Conservation (phyloP, 306 rosid species). For the Arachis hypogaea region DNA sequence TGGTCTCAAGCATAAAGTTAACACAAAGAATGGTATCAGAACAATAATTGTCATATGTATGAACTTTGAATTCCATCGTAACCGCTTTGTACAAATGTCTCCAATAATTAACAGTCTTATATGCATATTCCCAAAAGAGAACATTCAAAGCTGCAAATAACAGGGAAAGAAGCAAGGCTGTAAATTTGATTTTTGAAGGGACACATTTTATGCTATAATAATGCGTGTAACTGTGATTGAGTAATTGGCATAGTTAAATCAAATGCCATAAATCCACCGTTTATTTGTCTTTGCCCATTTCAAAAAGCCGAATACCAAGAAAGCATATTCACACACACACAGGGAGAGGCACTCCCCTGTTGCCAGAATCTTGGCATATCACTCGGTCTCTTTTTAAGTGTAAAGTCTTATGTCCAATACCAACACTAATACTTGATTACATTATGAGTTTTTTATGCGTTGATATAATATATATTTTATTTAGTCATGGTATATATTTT, state of each 20-base stretch:
- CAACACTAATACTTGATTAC: no score
- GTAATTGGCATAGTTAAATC: conserved; percentile 19
- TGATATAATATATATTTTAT: no score
- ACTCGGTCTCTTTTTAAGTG: no score
- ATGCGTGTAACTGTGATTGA: conserved; percentile 31
- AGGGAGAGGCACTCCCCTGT: neutral
- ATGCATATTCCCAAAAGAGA: neutral
- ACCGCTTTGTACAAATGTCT: conserved; percentile 4
- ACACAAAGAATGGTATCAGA: no score
- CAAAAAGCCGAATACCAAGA: conserved; percentile 31
- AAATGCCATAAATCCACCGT: conserved; percentile 32
- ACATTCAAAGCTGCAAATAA: neutral
- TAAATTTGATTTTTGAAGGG: conserved; percentile 10
- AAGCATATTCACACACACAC: conserved; percentile 7
- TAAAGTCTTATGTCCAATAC: no score
- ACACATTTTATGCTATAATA: neutral
- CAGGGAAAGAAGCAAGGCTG: neutral
- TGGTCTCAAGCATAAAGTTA: no score
- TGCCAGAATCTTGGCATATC: no score
- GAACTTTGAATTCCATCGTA: conserved; percentile 14
- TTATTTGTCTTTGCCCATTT: conserved; percentile 28
- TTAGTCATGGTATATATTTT: no score
- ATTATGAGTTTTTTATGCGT: no score
- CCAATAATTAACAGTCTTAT: neutral
- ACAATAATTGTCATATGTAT: neutral